Evolutionary conservation across 2,329 filamentous ascomycete genomes (phyloP), one percentile per base, ranked within the genome.

Genomic region (Gliomastix tumulicola): DNA sequence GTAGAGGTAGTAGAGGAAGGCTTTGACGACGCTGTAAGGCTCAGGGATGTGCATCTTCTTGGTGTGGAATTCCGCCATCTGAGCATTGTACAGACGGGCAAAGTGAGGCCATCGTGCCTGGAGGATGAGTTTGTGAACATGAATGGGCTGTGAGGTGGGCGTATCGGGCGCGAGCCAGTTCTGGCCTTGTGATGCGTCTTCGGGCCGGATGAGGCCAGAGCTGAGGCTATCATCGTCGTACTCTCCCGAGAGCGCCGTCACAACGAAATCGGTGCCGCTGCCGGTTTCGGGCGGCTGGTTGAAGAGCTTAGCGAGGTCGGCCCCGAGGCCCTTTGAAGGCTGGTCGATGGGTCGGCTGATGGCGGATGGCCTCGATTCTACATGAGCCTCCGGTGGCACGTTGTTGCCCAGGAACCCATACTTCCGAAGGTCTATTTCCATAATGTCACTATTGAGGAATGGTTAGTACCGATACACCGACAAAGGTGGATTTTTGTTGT

Each of bases 11-110:
- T 92, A 90, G 20, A 98, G 71, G 54, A 98, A 98, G 1, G 90
- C 88, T 48, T 87, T 88, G 32, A 98, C 92, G 0, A 95, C 88
- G 2, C 81, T 82, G 59, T 96, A 97, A 1, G 90, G 89, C 53
- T 98, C 94, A 0, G 92, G 90, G 31, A 98, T 95, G 61, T 98
- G 90, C 84, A 98, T 92, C 59, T 86, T 88, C 53, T 92, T 92
- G 13, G 88, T 92, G 56, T 98, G 92, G 51, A 94, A 98, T 57
- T 98, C 92, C 11, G 85, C 82, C 92, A 98, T 98, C 54, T 96
- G 88, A 5, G 90, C 81, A 35, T 84, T 82, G 66, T 94, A 97
- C 4, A 98, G 69, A 13, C 92, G 83, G 28, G 84, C 81, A 63
- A 98, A 98, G 59, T 98, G 92, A 20, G 92, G 89, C 92, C 92